A percentile compares a stretch with the other conserved stretches of the same genome.
Evolutionary conservation across 345 rosid species (phyloP).

Genomic region (Camelina laxa): DNA sequence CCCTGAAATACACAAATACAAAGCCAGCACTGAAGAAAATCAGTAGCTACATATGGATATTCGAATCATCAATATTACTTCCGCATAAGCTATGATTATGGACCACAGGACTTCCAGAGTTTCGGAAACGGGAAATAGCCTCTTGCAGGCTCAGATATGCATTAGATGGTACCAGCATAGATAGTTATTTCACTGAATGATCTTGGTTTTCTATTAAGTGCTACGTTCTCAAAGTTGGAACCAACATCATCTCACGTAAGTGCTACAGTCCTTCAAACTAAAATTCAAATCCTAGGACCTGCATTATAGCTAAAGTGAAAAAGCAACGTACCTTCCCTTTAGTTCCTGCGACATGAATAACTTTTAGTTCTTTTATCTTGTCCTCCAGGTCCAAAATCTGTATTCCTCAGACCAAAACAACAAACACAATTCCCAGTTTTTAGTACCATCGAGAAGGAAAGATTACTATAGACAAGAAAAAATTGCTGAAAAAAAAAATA

Average conservation of each 20-base stretch:
- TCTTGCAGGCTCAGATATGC: neutral
- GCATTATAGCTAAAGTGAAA: constrained; percentile 17
- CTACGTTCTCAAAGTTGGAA: neutral
- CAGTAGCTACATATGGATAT: constrained; percentile 17
- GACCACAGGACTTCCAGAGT: constrained; percentile 3
- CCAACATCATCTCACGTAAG: constrained; percentile 10
- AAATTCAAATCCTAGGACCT: constrained; percentile 1
- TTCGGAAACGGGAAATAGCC: neutral
- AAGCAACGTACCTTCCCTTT: constrained; percentile 75
- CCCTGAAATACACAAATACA: constrained; percentile 55
- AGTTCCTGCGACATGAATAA: constrained; percentile 94
- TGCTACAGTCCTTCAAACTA: neutral
- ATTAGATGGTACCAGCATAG: constrained; percentile 14
- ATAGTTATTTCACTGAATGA: neutral
- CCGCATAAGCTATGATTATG: neutral
- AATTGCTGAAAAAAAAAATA: neutral
- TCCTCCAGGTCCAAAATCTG: constrained; percentile 83
- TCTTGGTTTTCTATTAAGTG: constrained; percentile 2
- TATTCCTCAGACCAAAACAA: constrained; percentile 28
- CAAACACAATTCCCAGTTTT: constrained; percentile 21
- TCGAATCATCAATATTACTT: constrained; percentile 15
- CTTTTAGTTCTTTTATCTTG: constrained; percentile 55
- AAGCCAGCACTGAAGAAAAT: constrained; percentile 7
- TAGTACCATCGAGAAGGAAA: constrained; percentile 5
- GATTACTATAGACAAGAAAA: neutral